Evolutionary conservation across 225 moss, liverwort and hornwort species (phyloP).

Genomic region (Polytrichum formosum): DNA sequence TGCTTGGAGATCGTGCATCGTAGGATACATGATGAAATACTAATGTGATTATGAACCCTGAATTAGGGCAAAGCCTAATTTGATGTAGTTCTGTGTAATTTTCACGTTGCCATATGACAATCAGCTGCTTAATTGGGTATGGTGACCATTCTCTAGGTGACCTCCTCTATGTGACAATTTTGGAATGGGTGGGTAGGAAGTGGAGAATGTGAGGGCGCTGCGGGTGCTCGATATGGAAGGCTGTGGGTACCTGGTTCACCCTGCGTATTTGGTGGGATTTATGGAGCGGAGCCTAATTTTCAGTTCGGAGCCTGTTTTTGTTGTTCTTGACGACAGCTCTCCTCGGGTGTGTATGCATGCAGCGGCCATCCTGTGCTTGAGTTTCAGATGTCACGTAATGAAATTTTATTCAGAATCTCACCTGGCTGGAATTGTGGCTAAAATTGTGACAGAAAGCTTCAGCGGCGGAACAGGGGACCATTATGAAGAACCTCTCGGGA

Average conservation of each 20-base stretch:
- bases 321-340: conserved; percentile 39
- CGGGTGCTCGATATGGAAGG: conserved; percentile 54
- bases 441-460: conserved; percentile 29
- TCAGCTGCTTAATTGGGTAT: too few relatives aligned
- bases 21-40: too few relatives aligned
- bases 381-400: too few relatives aligned
- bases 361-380: too few relatives aligned
- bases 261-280: conserved; percentile 26
- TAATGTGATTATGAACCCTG: too few relatives aligned
- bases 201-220: conserved; percentile 31
- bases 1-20: too few relatives aligned
- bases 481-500: conserved; percentile 32
- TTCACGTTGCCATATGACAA: too few relatives aligned
- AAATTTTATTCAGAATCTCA: too few relatives aligned
- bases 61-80: too few relatives aligned
- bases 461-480: conserved; percentile 36
- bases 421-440: not conserved
- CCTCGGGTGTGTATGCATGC: conserved; percentile 27
- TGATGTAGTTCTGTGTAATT: too few relatives aligned
- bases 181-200: conserved; percentile 24
- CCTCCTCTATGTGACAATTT: too few relatives aligned
- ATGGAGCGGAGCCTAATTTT: conserved; percentile 39
- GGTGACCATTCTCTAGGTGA: too few relatives aligned
- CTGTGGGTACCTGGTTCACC: conserved; percentile 51
- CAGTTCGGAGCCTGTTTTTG: conserved; percentile 27